A percentile compares a stretch with the other conserved stretches of the same genome.
Conservation (phyloP, 2,329 filamentous ascomycete species). For the Exophiala bonariae region DNA sequence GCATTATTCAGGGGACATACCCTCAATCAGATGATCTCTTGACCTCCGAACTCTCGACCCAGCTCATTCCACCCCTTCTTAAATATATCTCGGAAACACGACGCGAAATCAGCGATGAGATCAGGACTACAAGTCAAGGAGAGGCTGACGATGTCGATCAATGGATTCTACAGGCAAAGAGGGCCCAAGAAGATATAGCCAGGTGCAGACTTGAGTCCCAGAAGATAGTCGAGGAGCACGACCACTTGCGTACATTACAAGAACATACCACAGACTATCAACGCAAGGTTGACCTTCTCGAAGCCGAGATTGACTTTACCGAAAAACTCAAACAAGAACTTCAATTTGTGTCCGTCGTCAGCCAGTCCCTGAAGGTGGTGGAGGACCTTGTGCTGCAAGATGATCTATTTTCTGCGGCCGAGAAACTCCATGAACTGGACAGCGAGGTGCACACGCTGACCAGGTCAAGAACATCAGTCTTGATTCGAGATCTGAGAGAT, state of each 20-base stretch:
- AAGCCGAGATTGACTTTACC: slow-evolving; percentile 62
- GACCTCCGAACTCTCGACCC: slow-evolving; percentile 52
- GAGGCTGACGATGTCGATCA: slow-evolving; percentile 76
- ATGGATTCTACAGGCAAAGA: slow-evolving; percentile 83
- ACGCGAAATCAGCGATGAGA: slow-evolving; percentile 59
- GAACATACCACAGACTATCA: slow-evolving; percentile 63
- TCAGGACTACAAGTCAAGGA: slow-evolving; percentile 73
- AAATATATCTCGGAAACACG: slow-evolving; percentile 51
- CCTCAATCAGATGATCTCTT: slow-evolving; percentile 58
- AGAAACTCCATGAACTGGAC: slow-evolving; percentile 17
- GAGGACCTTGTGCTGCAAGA: slow-evolving; percentile 14
- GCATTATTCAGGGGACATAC: slow-evolving; percentile 49
- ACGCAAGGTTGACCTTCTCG: slow-evolving; percentile 55
- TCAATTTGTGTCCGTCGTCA: slow-evolving; percentile 7
- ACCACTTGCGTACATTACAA: slow-evolving; percentile 65
- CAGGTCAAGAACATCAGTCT: slow-evolving; percentile 13
- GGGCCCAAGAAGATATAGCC: slow-evolving; percentile 81
- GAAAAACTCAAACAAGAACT: slow-evolving; percentile 36
- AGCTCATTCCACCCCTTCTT: slow-evolving; percentile 51
- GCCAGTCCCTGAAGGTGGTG: slow-evolving; percentile 17
- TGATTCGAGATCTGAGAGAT: slow-evolving; percentile 20
- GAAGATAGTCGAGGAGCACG: slow-evolving; percentile 76
- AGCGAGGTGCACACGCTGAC: slow-evolving; percentile 1
- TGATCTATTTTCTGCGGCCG: slow-evolving; percentile 19
- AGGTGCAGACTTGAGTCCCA: slow-evolving; percentile 75